phyloP scores from a whole-genome alignment of 441 rosid species.

The Flueggea neowawraea region DNA sequence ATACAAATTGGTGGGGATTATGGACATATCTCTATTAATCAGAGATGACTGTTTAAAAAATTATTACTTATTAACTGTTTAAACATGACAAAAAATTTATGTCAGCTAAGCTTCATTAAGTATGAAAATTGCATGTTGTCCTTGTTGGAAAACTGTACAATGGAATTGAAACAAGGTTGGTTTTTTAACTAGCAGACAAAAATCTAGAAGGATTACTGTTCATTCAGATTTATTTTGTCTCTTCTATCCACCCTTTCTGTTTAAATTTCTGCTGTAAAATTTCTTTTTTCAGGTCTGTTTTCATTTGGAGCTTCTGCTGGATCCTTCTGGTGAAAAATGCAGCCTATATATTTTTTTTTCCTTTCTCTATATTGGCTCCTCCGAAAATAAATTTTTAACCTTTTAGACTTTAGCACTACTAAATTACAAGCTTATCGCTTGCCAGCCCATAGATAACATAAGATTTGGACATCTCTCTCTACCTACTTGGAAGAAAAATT shows the following conservation, averaged over 20 bases:
- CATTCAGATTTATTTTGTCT: constrained; percentile 15
- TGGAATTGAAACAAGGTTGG: constrained; percentile 15
- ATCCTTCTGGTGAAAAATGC: no score
- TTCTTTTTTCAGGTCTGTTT: no score
- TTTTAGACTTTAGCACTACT: no score
- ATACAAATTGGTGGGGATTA: neutral
- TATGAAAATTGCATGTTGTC: constrained; percentile 30
- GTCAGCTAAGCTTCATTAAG: constrained; percentile 6
- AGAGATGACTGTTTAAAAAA: no score
- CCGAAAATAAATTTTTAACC: no score
- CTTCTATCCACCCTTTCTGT: neutral
- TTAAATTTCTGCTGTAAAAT: constrained; percentile 9
- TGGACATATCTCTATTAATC: neutral
- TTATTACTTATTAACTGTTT: neutral
- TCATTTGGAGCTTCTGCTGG: no score
- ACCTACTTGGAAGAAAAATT: no score
- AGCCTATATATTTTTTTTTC: no score
- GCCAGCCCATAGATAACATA: no score
- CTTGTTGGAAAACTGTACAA: constrained; percentile 19
- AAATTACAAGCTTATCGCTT: no score
- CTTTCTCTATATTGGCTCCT: no score
- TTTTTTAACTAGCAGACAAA: constrained; percentile 24
- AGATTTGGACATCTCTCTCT: no score
- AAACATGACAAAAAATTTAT: constrained; percentile 3
- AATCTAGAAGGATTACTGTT: constrained; percentile 11